These are phyloP conservation scores for Nakaseomyces delphensis DNA, from an alignment of 1,139 yeast genomes.

Conservation along the genomic window DNA sequence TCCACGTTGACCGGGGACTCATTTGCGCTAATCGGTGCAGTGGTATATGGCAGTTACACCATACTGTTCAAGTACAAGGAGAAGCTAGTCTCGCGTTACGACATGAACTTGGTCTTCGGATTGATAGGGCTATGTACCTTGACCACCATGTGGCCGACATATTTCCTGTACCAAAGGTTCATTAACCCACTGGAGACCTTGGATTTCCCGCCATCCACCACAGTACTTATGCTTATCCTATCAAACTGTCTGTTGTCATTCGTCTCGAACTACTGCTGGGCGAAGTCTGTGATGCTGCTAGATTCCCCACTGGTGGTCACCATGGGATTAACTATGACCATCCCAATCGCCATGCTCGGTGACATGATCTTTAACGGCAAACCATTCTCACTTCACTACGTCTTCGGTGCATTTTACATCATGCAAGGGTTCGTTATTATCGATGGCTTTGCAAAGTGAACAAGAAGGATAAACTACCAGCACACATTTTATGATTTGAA, in stretches of 20 bases:
- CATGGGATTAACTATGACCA: slow-evolving; percentile 82
- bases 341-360: slow-evolving; percentile 88
- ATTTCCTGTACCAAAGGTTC: slow-evolving; percentile 46
- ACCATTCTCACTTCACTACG: slow-evolving; percentile 50
- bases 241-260: slow-evolving; percentile 68
- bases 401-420: slow-evolving; percentile 53
- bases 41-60: slow-evolving; percentile 80
- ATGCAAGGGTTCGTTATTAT: slow-evolving; percentile 5
- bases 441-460: slow-evolving; percentile 1
- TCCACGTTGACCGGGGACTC: slow-evolving; percentile 59
- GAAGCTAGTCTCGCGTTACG: slow-evolving; percentile 58
- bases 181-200: slow-evolving; percentile 54
- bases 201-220: slow-evolving; percentile 50
- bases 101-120: slow-evolving; percentile 82
- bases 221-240: slow-evolving; percentile 46
- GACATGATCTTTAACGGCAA: slow-evolving; percentile 70
- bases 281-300: slow-evolving; percentile 71
- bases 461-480: neutral
- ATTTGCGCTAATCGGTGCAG: slow-evolving; percentile 74
- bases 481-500: neutral
- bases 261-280: slow-evolving; percentile 87
- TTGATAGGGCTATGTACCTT: slow-evolving; percentile 80
- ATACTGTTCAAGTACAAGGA: slow-evolving; percentile 66
- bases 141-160: slow-evolving; percentile 66
- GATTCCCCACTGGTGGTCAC: slow-evolving; percentile 92